Evolutionary conservation across 2,329 filamentous ascomycete genomes (phyloP), one percentile per base, ranked within the genome.

Genomic region (Fonsecaea monophora): DNA sequence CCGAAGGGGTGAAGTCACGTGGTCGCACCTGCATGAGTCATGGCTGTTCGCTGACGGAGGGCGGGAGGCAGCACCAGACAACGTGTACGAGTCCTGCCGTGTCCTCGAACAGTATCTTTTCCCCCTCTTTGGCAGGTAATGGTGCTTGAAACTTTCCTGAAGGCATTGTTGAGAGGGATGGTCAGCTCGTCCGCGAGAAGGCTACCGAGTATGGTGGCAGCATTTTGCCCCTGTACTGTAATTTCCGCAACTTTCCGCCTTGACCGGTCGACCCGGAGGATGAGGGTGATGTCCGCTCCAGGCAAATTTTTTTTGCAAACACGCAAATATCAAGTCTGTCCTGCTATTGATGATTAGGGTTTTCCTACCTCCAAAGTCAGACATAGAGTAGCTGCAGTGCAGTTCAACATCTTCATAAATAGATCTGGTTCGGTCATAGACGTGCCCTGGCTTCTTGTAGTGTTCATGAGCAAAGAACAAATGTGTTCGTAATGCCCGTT

Each of bases 241-340:
- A 70, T 70, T 50, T 70, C 68, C 68, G 68, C 62, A 40, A 42
- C 57, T 68, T 70, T 48, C 65, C 66, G 65, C 62, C 68, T 53
- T 65, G 32, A 68, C 66, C 65, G 66, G 63, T 64, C 61, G 54
- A 61, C 38, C 66, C 66, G 59, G 48, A 61, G 35, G 37, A 25
- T 18, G 45, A 37, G 32, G 38, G 48, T 38, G 12, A 48, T 66
- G 37, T 65, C 35, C 58, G 42, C 40, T 58, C 25, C 35, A 64
- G 53, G 53, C 53, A 55, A 13, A 30, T 18, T 50, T 60, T n/a
- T 21, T 48, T 18, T 25, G 25, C 45, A 25, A 50, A 25, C 25
- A 21, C 21, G 8, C 45, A 42, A 42, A 37, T 3, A 25, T 25
- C 25, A n/a, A 18, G 40, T 18, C 13, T 9, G 15, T 9, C 18